phyloP scores from a whole-genome alignment of 345 rosid genomes.

The Boechera divaricarpa region DNA sequence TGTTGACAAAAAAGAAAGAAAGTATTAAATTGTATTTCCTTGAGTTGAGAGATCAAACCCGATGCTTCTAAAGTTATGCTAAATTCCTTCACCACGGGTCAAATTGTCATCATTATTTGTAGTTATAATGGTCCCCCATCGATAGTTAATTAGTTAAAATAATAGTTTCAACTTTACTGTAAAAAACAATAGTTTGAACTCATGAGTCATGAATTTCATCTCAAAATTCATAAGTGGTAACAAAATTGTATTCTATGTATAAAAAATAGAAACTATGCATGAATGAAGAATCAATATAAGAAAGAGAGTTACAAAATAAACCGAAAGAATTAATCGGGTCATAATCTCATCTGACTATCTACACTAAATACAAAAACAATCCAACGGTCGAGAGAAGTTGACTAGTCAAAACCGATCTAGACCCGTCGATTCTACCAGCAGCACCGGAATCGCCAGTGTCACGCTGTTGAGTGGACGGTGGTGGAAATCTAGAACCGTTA shows the following conservation, averaged over 20 bases:
- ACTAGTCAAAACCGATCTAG: constrained; percentile 39
- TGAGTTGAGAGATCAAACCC: constrained; percentile 27
- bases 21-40: neutral
- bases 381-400: constrained; percentile 49
- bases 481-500: constrained; percentile 50
- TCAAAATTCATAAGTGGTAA: neutral
- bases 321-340: neutral
- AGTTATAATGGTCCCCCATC: neutral
- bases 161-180: neutral
- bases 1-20: no score
- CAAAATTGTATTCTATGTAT: neutral
- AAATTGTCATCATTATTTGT: constrained; percentile 22
- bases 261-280: constrained; percentile 1
- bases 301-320: neutral
- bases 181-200: neutral
- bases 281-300: neutral
- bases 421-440: constrained; percentile 14
- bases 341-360: neutral
- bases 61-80: constrained; percentile 25
- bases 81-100: neutral
- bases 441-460: constrained; percentile 53
- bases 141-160: neutral
- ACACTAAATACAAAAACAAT: constrained; percentile 34
- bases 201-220: neutral
- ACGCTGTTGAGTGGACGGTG: constrained; percentile 53